Evolutionary conservation across 139 green algal species (phyloP).

Genomic region (Chlamydomonas sp.): DNA sequence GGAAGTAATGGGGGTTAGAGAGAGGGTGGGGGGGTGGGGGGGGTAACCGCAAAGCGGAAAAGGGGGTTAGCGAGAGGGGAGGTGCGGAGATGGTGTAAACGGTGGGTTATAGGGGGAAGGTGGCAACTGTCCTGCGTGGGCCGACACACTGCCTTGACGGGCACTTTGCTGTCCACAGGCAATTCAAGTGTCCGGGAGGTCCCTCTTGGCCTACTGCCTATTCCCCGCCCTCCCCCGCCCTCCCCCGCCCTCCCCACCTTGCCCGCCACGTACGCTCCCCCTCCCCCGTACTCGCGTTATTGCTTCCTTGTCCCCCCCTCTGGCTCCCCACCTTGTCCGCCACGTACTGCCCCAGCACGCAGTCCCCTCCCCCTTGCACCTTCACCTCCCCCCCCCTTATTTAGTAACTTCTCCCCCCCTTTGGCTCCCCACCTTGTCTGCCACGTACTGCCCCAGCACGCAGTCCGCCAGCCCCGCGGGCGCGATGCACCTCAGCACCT

Average conservation of each 20-base stretch:
- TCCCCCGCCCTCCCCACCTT: background rate
- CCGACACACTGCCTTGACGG: no score
- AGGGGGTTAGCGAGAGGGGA: background rate
- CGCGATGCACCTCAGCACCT: constrained; percentile 84
- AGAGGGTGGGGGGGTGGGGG: background rate
- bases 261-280: constrained; percentile 90
- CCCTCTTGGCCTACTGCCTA: no score
- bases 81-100: no score
- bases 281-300: no score
- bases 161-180: no score
- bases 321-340: constrained; percentile 40
- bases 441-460: constrained; percentile 95
- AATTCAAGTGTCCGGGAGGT: no score
- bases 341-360: constrained; percentile 94
- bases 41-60: background rate
- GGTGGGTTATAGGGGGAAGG: no score
- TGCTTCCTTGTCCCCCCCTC: background rate
- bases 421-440: constrained; percentile 31
- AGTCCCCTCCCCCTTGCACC: constrained; percentile 22
- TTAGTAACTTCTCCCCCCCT: background rate
- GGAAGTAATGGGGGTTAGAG: background rate
- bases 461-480: constrained; percentile 61
- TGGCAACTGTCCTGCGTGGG: no score
- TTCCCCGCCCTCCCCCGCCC: background rate
- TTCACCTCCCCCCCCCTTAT: background rate